phyloP scores from a whole-genome alignment of 2,329 filamentous ascomycete genomes.

The Aspergillus bombycis region DNA sequence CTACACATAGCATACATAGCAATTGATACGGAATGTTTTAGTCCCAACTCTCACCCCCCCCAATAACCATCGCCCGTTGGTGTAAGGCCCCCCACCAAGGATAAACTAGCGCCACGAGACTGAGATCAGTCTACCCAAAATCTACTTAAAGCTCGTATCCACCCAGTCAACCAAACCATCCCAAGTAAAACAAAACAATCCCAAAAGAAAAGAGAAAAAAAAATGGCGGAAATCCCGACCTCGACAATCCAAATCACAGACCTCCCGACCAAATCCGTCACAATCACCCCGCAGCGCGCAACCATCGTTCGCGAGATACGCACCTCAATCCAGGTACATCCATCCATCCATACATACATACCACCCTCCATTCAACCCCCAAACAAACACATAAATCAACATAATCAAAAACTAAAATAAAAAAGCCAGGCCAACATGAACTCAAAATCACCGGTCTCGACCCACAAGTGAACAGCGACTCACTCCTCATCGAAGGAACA shows the following conservation, averaged over 20 bases:
- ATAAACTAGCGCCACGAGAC: no score
- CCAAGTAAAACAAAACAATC: neutral
- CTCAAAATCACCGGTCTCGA: conserved; percentile 60
- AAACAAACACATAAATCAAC: no score
- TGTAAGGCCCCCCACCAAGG: no score
- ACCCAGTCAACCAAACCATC: no score
- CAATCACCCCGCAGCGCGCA: conserved; percentile 64
- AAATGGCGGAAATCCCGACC: conserved; percentile 20
- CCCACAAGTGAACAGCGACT: conserved; percentile 57
- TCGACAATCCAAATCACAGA: conserved; percentile 55
- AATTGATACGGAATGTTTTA: no score
- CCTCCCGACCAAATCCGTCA: conserved; percentile 63
- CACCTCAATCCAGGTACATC: conserved; percentile 50
- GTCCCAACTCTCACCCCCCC: no score
- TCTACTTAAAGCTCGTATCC: no score
- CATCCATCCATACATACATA: no score
- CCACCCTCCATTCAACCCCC: no score
- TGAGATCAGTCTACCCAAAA: no score
- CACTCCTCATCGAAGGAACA: conserved; percentile 63
- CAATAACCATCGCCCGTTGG: no score
- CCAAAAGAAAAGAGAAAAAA: conserved; percentile 10
- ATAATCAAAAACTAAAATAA: neutral
- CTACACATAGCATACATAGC: no score
- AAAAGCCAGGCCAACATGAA: conserved; percentile 58
- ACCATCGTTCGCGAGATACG: conserved; percentile 65